Evolutionary conservation across 1,284 basidiomycete species (phyloP).

Genomic region (Trametes pubescens): DNA sequence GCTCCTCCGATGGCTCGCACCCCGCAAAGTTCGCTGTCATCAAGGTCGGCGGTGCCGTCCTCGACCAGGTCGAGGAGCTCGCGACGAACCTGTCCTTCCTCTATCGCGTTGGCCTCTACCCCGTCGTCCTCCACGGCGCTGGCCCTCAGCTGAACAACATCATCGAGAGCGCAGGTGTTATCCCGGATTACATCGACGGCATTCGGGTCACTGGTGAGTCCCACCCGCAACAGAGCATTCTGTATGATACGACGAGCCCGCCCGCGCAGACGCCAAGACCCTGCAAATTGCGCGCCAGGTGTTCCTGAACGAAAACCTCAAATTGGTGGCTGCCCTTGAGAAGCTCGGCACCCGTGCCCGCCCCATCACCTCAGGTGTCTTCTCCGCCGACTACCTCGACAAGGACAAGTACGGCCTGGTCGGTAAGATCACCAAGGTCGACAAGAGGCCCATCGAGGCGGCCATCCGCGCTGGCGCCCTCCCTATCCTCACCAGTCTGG

Average conservation of each 20-base stretch:
- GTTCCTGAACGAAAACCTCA: slow-evolving; percentile 95
- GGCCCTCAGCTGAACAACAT: slow-evolving; percentile 95
- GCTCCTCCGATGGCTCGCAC: slow-evolving; percentile 82
- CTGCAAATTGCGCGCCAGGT: slow-evolving; percentile 93
- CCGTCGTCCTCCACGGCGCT: slow-evolving; percentile 93
- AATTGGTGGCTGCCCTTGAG: slow-evolving; percentile 90
- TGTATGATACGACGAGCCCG: not conserved
- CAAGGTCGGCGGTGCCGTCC: slow-evolving; percentile 94
- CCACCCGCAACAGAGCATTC: no score
- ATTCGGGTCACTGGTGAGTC: slow-evolving; percentile 89
- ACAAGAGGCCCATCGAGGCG: slow-evolving; percentile 95
- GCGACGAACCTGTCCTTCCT: slow-evolving; percentile 93
- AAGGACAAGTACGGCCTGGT: slow-evolving; percentile 94
- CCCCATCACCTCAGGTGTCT: slow-evolving; percentile 95
- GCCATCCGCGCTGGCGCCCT: slow-evolving; percentile 93
- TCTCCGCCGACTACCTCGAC: slow-evolving; percentile 95
- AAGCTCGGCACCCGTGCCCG: slow-evolving; percentile 93
- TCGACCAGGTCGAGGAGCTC: slow-evolving; percentile 90
- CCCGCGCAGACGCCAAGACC: slow-evolving; percentile 81
- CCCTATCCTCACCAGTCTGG: slow-evolving; percentile 92
- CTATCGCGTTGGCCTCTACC: slow-evolving; percentile 93
- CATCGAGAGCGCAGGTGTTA: slow-evolving; percentile 88
- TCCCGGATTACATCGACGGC: slow-evolving; percentile 95
- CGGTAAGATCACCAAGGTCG: slow-evolving; percentile 90
- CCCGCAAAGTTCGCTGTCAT: slow-evolving; percentile 94